Evolutionary conservation across 768 basidiomycete genomes (phyloP).

Genomic region (Leccinellum rugosiceps): DNA sequence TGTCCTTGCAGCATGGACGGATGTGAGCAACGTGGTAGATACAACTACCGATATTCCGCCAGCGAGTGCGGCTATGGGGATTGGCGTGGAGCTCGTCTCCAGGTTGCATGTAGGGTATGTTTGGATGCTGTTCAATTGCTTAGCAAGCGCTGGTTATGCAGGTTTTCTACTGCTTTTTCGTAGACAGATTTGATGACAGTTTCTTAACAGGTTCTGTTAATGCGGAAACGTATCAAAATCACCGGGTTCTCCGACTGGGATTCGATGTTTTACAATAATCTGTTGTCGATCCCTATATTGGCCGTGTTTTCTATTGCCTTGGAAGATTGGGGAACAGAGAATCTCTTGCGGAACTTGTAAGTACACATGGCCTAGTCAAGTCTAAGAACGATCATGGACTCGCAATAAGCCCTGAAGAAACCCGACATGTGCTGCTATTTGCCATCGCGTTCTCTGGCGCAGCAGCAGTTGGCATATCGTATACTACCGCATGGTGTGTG

Average conservation of each 20-base stretch:
- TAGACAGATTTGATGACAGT: conserved; percentile 1
- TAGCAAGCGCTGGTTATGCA: conserved; percentile 88
- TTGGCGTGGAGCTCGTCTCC: conserved; percentile 37
- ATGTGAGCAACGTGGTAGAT: conserved; percentile 49
- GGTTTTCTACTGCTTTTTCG: conserved; percentile 28
- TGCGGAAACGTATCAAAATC: conserved; percentile 94
- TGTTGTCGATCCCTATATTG: conserved; percentile 90
- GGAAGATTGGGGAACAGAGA: conserved; percentile 87
- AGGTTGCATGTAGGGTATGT: conserved; percentile 79
- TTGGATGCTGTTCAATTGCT: conserved; percentile 95
- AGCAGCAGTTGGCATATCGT: conserved; percentile 95
- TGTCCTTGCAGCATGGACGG: conserved; percentile 94
- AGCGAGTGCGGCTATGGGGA: conserved; percentile 25
- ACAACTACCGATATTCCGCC: conserved; percentile 23
- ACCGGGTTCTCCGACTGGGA: conserved; percentile 99
- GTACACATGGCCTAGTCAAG: conserved; percentile 27
- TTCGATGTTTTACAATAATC: conserved; percentile 98
- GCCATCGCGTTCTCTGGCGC: conserved; percentile 97
- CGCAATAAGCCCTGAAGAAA: conserved; percentile 68
- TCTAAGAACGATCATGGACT: not conserved
- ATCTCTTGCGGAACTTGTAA: conserved; percentile 84
- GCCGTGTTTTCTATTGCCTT: conserved; percentile 74
- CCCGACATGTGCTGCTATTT: conserved; percentile 71
- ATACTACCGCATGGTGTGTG: conserved; percentile 98
- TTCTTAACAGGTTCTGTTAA: conserved; percentile 71